Base-by-base conservation (phyloP, 345 rosid genomes). In the Boechera stricta region DNA sequence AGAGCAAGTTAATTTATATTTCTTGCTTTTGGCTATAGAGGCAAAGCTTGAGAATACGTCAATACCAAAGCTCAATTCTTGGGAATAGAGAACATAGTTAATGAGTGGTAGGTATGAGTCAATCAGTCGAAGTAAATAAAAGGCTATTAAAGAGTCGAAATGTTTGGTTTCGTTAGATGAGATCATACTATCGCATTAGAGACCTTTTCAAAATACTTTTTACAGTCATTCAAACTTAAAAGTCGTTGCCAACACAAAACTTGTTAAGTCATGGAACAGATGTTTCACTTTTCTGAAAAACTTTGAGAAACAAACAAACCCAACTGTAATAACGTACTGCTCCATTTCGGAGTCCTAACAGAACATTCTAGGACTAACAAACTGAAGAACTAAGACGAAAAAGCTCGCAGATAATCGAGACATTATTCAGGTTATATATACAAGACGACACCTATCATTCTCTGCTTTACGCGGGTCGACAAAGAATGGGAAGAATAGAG, bases 401-500 rank as follows among this genome's bases (percentile, higher is more conserved):
- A 64, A 54, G 48, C 64, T 64, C 67, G 58, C 31, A 4, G 24
- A 16, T 54, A 13, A 58, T 51, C 66, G 68, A 72, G 72, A 29
- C 68, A 39, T 78, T 78, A 78, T 78, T 78, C 48, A 58, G 56
- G 41, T 38, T 71, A 8, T 71, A 77, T 71, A 67, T 65, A 65
- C 73, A 78, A 13, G 76, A 47, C 52, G 71, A 56, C 75, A 55
- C 53, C 61, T 63, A 77, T 77, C 76, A 55, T 64, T 64, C 71
- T 54, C 75, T 70, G 48, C 71, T 45, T 45, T 77, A 42, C 18
- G 74, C 16, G 75, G 65, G 65, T 77, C 66, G 60, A 77, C 72
- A 77, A 78, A 65, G 44, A 78, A 78, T 78, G n/a, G 63, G 72
- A 78, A 66, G 48, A 78, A 72, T 78, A 58, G 5, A 72, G 67